phyloP scores from a whole-genome alignment of 805 yeast genomes.

The Yarrowia osloensis region DNA sequence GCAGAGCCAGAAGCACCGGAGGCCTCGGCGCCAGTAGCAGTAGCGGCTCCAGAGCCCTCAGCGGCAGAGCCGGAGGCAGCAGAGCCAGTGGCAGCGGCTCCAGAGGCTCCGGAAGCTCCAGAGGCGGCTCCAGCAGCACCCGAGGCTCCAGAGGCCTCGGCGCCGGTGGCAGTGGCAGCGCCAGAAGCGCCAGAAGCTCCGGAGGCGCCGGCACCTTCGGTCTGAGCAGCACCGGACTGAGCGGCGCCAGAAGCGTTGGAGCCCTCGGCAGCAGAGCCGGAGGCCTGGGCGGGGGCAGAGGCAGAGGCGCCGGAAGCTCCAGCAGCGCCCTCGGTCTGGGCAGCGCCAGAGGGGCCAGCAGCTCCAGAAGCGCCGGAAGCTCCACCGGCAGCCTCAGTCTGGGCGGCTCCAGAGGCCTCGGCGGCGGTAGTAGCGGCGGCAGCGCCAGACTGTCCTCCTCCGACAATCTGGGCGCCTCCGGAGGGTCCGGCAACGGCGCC shows the following conservation, averaged over 20 bases:
- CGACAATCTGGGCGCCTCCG: slow-evolving; percentile 44
- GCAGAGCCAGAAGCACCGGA: background rate
- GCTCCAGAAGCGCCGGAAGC: background rate
- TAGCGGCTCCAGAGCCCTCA: background rate
- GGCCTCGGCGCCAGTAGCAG: background rate
- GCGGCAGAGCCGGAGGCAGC: background rate
- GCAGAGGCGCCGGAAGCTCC: background rate
- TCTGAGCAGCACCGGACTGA: background rate
- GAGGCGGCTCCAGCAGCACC: background rate
- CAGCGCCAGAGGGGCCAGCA: background rate
- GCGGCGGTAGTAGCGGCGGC: background rate
- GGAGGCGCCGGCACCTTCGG: slow-evolving; percentile 2
- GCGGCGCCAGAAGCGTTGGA: slow-evolving; percentile 1
- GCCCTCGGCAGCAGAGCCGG: slow-evolving; percentile 7
- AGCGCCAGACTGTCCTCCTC: slow-evolving; percentile 19
- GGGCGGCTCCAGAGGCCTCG: background rate
- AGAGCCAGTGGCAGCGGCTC: slow-evolving; percentile 3
- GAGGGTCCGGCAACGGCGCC: slow-evolving; percentile 42
- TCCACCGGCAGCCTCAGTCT: background rate
- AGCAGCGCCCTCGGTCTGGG: slow-evolving; percentile 6
- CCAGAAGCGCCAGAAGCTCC: background rate
- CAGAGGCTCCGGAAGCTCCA: background rate
- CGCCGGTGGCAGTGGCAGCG: background rate
- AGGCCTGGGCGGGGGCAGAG: background rate
- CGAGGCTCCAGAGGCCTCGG: background rate